Percentiles rank a stretch among this genome's conserved stretches.
phyloP scores from a whole-genome alignment of 352 stramenopile species.

The Blastocystis sp. region DNA sequence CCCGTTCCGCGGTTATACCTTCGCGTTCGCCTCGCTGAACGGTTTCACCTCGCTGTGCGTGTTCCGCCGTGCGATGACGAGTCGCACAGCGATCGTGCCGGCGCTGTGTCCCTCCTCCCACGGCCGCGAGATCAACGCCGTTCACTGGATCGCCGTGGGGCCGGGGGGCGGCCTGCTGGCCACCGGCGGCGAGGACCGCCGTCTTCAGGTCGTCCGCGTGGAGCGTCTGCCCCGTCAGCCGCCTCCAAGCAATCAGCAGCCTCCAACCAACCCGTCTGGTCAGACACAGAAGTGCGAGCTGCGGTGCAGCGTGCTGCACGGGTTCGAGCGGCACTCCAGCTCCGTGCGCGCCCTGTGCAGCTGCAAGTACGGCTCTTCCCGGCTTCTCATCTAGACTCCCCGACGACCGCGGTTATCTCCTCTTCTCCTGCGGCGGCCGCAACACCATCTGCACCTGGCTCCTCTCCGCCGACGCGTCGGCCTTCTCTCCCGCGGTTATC shows the following conservation, averaged over 20 bases:
- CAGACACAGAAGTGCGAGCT: neutral
- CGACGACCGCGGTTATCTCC: slow-evolving; percentile 2
- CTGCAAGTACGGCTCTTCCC: neutral
- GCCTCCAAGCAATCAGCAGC: too few species aligned
- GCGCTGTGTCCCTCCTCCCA: slow-evolving; percentile 9
- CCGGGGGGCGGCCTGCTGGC: neutral
- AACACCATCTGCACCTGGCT: slow-evolving; percentile 37
- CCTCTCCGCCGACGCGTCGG: neutral
- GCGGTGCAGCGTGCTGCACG: slow-evolving; percentile 4
- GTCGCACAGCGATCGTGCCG: neutral
- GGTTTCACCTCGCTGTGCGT: slow-evolving; percentile 13
- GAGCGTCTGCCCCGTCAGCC: neutral
- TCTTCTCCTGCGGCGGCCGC: slow-evolving; percentile 40
- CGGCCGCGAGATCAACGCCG: slow-evolving; percentile 45
- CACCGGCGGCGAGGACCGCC: slow-evolving; percentile 43
- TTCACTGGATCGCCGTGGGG: slow-evolving; percentile 7
- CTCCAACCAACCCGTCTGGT: too few species aligned
- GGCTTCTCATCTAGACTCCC: neutral
- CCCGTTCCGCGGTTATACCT: neutral
- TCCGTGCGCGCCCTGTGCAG: slow-evolving; percentile 13
- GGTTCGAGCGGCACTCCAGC: slow-evolving; percentile 3
- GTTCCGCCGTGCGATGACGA: slow-evolving; percentile 4
- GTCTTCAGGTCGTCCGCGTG: neutral
- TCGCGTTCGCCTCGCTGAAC: slow-evolving; percentile 30
- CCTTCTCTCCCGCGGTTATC: neutral